phyloP scores from a whole-genome alignment of 805 yeast genomes.

The Yarrowia divulgata region DNA sequence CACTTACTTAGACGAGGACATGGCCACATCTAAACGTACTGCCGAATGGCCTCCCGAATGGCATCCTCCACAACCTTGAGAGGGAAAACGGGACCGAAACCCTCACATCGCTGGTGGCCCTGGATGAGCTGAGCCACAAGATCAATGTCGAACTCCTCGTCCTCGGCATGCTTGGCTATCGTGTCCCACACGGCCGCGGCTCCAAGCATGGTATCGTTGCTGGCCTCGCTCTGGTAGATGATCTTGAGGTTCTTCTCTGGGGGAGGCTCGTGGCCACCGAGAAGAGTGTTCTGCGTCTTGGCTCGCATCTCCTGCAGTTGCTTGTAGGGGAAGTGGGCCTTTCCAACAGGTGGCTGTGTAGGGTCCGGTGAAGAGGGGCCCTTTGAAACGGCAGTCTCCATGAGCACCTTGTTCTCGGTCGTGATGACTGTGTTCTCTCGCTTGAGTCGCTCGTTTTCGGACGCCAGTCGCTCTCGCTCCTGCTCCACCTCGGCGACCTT shows the following conservation, averaged over 20 bases:
- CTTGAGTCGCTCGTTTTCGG: slow-evolving; percentile 60
- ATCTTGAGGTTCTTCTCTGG: slow-evolving; percentile 41
- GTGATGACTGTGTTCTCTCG: slow-evolving; percentile 63
- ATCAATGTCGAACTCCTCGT: slow-evolving; percentile 50
- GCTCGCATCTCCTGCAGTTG: slow-evolving; percentile 29
- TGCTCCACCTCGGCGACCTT: slow-evolving; percentile 65
- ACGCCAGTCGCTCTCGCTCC: slow-evolving; percentile 57
- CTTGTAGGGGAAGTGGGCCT: slow-evolving; percentile 40
- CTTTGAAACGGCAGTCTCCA: slow-evolving; percentile 48
- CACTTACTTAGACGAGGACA: not conserved
- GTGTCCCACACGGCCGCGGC: slow-evolving; percentile 87
- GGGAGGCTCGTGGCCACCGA: slow-evolving; percentile 42
- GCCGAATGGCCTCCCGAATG: slow-evolving; percentile 41
- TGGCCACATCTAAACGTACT: not conserved
- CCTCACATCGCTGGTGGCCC: slow-evolving; percentile 80
- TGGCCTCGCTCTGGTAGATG: slow-evolving; percentile 44
- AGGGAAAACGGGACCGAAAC: slow-evolving; percentile 60
- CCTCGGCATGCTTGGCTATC: slow-evolving; percentile 56
- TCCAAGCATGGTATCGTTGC: slow-evolving; percentile 63
- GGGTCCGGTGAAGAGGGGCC: slow-evolving; percentile 22
- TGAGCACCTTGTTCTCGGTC: slow-evolving; percentile 67
- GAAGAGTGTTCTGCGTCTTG: slow-evolving; percentile 20
- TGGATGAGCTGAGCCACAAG: slow-evolving; percentile 50
- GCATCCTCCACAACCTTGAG: slow-evolving; percentile 44
- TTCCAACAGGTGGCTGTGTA: slow-evolving; percentile 11